These are phyloP conservation scores for Achlya hypogyna DNA, from an alignment of 352 stramenopile species.

Conservation along the genomic window DNA sequence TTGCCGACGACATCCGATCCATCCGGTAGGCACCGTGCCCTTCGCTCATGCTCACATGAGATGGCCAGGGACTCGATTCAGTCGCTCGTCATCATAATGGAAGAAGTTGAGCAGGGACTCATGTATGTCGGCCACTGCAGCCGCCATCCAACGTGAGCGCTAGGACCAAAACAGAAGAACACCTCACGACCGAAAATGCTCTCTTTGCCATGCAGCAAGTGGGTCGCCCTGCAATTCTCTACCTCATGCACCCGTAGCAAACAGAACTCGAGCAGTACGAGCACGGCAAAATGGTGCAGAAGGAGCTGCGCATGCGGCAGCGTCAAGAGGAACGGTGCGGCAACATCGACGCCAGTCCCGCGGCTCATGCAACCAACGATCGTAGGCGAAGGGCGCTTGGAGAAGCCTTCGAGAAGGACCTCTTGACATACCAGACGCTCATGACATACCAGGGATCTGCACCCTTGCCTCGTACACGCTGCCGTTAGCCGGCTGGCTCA, in stretches of 20 bases:
- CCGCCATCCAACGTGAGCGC: background rate
- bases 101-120: slow-evolving; percentile 64
- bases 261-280: slow-evolving; percentile 71
- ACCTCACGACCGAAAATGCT: slow-evolving; percentile 61
- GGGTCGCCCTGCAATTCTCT: background rate
- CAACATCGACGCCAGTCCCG: background rate
- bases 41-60: background rate
- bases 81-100: slow-evolving; percentile 20
- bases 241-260: slow-evolving; percentile 29
- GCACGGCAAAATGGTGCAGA: slow-evolving; percentile 44
- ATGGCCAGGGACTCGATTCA: slow-evolving; percentile 17
- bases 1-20: slow-evolving; percentile 10
- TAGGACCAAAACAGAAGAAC: slow-evolving; percentile 57
- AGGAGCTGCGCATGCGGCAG: slow-evolving; percentile 47
- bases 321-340: slow-evolving; percentile 37
- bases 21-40: slow-evolving; percentile 4
- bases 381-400: slow-evolving; percentile 36
- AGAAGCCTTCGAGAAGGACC: slow-evolving; percentile 60
- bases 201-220: slow-evolving; percentile 49
- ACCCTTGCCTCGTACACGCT: background rate
- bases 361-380: background rate
- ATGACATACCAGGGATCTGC: slow-evolving; percentile 40
- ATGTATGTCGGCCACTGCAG: slow-evolving; percentile 22
- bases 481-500: background rate
- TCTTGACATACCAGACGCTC: slow-evolving; percentile 73